Evolutionary conservation across 495 filamentous ascomycete genomes (phyloP), one percentile per base, ranked within the genome.

Genomic region (Tuber aestivum): DNA sequence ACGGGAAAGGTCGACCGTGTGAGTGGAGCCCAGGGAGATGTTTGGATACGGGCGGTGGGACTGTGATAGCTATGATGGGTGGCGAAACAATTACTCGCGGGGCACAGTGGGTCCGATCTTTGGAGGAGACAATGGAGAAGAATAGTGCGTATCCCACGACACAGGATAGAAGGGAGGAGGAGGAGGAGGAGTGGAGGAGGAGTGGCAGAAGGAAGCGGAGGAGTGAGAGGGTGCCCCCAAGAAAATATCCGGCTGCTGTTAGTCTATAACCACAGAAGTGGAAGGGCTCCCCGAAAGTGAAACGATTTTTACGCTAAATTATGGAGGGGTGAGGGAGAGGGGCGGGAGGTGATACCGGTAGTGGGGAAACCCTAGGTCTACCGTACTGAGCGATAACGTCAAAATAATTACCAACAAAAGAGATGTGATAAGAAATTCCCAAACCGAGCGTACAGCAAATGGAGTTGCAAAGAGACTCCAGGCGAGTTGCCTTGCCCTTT

Each of bases 341-440:
- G 56, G 56, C 56, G 56, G 56, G 56, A 35, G n/a, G 27, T 35
- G 56, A 65, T 40, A 40, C 2, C 38, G 2, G 2, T 1, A 27
- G 56, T 18, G 56, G 27, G 56, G 56, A 65, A 65, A 35, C 5
- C 12, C 27, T 3, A 65, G 56, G 56, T 65, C 56, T 35, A 42
- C 70, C 73, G 74, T 35, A 42, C 70, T 76, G 74, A 38, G 41
- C 70, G 77, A 78, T 78, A 78, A 78, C 74, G 77, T 78, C 77
- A 79, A 75, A 75, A 75, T 75, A 75, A 79, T 79, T 79, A 79
- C 76, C 78, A 79, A 79, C 72, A 72, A 65, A 77, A 69, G 72
- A 79, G 78, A 79, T n/a, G n/a, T n/a, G n/a, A n/a, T 79, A 79
- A 79, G 78, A 77, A 71, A 65, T 65, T 79, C 74, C 79, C 72